Percentiles rank a stretch among this genome's conserved stretches.
phyloP scores from a whole-genome alignment of 805 yeast genomes.

The Brettanomyces sp. region DNA sequence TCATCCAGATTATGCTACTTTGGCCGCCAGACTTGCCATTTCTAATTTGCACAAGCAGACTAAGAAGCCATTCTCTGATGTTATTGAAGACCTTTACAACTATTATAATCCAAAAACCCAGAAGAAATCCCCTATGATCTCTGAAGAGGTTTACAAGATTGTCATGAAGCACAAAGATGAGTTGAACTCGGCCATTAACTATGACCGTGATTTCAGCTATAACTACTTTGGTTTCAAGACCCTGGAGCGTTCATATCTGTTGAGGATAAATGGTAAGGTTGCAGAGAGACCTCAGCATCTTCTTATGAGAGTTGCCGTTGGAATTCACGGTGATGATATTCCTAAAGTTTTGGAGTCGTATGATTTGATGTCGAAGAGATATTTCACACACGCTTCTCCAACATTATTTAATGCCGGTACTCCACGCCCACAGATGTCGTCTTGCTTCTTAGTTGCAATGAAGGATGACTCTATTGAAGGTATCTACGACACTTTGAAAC shows the following conservation, averaged over 20 bases:
- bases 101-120: conserved; percentile 78
- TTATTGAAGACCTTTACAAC: conserved; percentile 59
- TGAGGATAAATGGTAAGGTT: conserved; percentile 45
- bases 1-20: conserved; percentile 94
- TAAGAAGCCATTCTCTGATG: conserved; percentile 74
- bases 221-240: conserved; percentile 57
- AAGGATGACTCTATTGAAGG: conserved; percentile 57
- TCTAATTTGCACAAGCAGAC: conserved; percentile 90
- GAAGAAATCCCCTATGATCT: conserved; percentile 57
- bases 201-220: conserved; percentile 55
- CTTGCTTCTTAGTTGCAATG: conserved; percentile 57
- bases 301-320: conserved; percentile 53
- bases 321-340: conserved; percentile 49
- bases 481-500: conserved; percentile 50
- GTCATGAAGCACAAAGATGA: conserved; percentile 57
- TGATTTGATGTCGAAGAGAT: conserved; percentile 49
- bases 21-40: conserved; percentile 93
- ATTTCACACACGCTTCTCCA: conserved; percentile 55
- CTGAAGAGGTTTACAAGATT: conserved; percentile 52
- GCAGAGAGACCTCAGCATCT: conserved; percentile 57
- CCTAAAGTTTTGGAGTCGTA: conserved; percentile 45
- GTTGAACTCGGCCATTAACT: conserved; percentile 65
- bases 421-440: conserved; percentile 50
- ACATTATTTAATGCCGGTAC: conserved; percentile 57
- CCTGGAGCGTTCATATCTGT: conserved; percentile 47